Conservation (phyloP, 495 filamentous ascomycete species). For the Xylaria acuta region DNA sequence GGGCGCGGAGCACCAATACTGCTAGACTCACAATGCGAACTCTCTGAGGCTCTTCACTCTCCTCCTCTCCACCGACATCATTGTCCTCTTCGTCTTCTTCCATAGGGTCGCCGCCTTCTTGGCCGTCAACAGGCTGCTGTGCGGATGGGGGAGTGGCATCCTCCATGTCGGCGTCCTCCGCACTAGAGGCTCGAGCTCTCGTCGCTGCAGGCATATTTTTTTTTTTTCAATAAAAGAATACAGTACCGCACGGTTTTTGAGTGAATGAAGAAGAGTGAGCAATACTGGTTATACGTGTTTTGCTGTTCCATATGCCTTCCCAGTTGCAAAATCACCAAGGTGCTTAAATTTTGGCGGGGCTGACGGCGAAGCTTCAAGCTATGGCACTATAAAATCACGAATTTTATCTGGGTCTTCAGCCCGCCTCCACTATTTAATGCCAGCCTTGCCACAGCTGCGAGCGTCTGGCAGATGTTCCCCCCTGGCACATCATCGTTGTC, state of each 20-base stretch:
- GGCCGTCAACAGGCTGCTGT: constrained; percentile 31
- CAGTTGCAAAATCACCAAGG: not conserved
- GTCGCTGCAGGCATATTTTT: constrained; percentile 43
- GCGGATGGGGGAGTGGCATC: constrained; percentile 49
- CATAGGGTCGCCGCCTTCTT: constrained; percentile 49
- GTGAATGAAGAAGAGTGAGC: not conserved
- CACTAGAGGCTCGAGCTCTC: constrained; percentile 35
- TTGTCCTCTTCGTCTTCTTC: constrained; percentile 51
- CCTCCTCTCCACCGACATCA: constrained; percentile 39
- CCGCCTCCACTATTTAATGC: not conserved
- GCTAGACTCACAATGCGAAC: constrained; percentile 61
- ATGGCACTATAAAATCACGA: constrained; percentile 17
- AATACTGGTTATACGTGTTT: not conserved
- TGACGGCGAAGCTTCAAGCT: not conserved
- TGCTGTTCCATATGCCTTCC: not conserved
- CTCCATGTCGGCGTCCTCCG: constrained; percentile 59
- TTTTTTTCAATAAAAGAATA: not conserved
- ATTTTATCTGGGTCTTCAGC: constrained; percentile 19
- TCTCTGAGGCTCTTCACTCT: constrained; percentile 57
- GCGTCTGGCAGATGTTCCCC: not conserved
- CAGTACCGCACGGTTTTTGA: not conserved
- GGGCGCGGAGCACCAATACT: not conserved
- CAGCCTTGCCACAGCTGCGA: not conserved
- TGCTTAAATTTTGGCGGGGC: constrained; percentile 24
- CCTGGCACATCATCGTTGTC: not conserved